Base-by-base conservation (phyloP, 140 eudicot species). In the Ambrosia hybrid region DNA sequence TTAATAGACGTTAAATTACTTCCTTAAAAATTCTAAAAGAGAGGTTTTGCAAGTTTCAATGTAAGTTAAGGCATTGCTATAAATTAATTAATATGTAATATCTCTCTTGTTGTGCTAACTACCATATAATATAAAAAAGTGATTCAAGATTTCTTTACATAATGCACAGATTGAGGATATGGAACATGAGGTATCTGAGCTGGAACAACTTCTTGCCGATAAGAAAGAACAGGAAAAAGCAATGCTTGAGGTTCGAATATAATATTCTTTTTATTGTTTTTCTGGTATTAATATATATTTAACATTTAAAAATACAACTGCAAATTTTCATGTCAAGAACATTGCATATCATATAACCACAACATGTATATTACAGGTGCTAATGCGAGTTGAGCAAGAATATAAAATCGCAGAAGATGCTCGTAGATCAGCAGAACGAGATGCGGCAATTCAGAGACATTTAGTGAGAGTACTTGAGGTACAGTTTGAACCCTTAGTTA, bases 381-480 rank as follows among this genome's bases (percentile, higher is more conserved):
- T 92, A 73, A 70, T 92, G 96, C 85, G 89, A 75, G 93, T 92
- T 68, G 98, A 92, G 75, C 95, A 89, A 84, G 96, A 89, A 79
- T 95, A 85, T 66, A 89, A 79, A 76, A 73, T 84, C 60, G 58
- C 95, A 57, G 96, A 92, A 80, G 98, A 92, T 81, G 96, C 95
- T 67, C 91, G 96, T 72, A 59, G 64, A 61, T 68, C 68, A 64
- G 96, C 98, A 68, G 93, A 92, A 83, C 85, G 87, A 84, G 95
- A 89, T 16, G 96, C 92, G 38, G 87, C 92, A 77, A 88, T 87
- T 74, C 96, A 92, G 81, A 89, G 82, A 82, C 60, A 85, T 76
- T 86, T 90, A 49, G 84, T 81, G 30, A 73, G 59, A 34, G 84
- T 76, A 45, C 85, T 89, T 70, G 86, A 89, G 98, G 98, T 90